Conservation (phyloP, 768 basidiomycete genomes). For the Leccinum longicurvipes region DNA sequence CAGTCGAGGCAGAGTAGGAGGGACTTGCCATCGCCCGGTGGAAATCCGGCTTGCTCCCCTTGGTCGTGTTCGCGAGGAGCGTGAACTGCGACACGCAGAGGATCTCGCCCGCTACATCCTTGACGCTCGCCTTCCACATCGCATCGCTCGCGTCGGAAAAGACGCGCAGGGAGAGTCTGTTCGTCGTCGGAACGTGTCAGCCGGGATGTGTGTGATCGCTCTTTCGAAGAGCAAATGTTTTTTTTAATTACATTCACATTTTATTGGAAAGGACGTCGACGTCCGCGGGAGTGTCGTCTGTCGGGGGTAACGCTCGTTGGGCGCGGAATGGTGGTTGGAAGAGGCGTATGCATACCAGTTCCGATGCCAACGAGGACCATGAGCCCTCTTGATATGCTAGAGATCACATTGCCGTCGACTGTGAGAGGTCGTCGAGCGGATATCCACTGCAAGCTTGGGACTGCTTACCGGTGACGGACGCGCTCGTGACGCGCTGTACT, state of each 20-base stretch:
- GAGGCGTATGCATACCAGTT: conserved; percentile 46
- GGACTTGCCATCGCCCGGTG: conserved; percentile 82
- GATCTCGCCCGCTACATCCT: conserved; percentile 86
- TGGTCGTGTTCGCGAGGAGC: conserved; percentile 78
- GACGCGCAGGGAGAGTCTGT: conserved; percentile 67
- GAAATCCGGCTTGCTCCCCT: conserved; percentile 91
- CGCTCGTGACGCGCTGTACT: conserved; percentile 77
- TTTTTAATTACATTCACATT: conserved; percentile 48
- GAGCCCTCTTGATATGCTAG: conserved; percentile 78
- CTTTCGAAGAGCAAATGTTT: conserved; percentile 16
- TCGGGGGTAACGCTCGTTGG: conserved; percentile 8
- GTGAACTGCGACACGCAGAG: conserved; percentile 96
- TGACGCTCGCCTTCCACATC: conserved; percentile 87
- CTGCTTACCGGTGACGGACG: conserved; percentile 74
- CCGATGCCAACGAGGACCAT: conserved; percentile 92
- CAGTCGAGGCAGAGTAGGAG: too few species aligned
- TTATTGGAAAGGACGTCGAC: conserved; percentile 73
- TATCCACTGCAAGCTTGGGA: background rate
- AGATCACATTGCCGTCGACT: conserved; percentile 82
- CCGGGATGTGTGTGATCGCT: background rate
- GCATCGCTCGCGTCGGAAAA: conserved; percentile 61
- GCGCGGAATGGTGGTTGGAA: background rate
- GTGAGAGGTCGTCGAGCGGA: conserved; percentile 4
- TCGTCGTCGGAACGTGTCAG: conserved; percentile 5
- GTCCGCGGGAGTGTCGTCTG: conserved; percentile 82